These are phyloP conservation scores for Pythium myriotylum DNA, from an alignment of 352 stramenopile genomes.

Conservation along the genomic window DNA sequence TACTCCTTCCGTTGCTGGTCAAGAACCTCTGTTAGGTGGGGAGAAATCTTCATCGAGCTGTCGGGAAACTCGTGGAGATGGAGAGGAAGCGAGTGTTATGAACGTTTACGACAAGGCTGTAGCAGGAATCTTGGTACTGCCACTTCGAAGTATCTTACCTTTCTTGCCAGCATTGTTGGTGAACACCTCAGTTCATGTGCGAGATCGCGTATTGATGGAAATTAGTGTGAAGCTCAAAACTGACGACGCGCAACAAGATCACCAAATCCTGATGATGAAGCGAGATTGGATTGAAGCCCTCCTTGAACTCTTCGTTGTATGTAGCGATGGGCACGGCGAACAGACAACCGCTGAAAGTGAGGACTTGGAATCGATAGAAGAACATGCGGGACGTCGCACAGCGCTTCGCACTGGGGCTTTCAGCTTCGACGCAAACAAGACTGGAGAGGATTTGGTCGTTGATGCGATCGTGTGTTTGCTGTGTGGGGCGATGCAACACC, in stretches of 20 bases:
- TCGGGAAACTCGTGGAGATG: background rate
- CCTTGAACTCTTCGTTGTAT: constrained; percentile 71
- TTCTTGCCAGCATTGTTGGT: constrained; percentile 72
- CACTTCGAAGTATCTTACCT: constrained; percentile 65
- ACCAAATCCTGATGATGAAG: constrained; percentile 77
- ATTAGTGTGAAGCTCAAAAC: constrained; percentile 88
- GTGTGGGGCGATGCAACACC: constrained; percentile 68
- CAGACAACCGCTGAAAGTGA: background rate
- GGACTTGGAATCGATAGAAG: background rate
- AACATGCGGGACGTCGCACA: background rate
- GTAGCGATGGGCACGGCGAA: constrained; percentile 21
- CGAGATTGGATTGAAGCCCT: constrained; percentile 75
- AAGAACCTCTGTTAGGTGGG: background rate
- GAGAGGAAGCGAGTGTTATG: background rate
- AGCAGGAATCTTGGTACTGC: constrained; percentile 54
- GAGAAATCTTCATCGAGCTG: background rate
- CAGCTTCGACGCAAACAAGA: constrained; percentile 71
- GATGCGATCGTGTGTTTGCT: constrained; percentile 85
- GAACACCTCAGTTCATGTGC: constrained; percentile 49
- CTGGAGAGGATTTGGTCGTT: constrained; percentile 78
- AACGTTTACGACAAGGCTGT: constrained; percentile 29
- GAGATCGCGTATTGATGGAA: constrained; percentile 87
- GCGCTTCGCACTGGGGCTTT: constrained; percentile 30
- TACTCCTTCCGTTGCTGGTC: constrained; percentile 16
- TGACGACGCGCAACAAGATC: constrained; percentile 64